A percentile compares a stretch with the other conserved stretches of the same genome.
Conservation (phyloP, 495 filamentous ascomycete species). For the Monascus purpureus region DNA sequence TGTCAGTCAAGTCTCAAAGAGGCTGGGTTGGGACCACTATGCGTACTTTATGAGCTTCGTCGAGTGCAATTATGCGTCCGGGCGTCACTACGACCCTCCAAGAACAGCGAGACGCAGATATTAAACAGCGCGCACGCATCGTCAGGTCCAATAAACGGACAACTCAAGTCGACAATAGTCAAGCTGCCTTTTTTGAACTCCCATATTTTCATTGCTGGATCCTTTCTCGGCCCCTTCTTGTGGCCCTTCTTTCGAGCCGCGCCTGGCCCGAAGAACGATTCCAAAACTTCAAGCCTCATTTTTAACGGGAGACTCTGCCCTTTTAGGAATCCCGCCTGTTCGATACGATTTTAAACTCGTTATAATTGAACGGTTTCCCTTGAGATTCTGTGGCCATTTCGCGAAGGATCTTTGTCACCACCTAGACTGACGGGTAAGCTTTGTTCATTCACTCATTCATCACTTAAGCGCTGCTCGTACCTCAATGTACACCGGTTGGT, state of each 20-base stretch:
- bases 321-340: background rate
- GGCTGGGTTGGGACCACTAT: too few species aligned
- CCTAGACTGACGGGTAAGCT: slow-evolving; percentile 19
- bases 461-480: slow-evolving; percentile 24
- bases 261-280: slow-evolving; percentile 11
- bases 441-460: slow-evolving; percentile 25
- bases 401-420: slow-evolving; percentile 20
- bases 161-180: slow-evolving; percentile 63
- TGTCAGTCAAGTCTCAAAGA: too few species aligned
- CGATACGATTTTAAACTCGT: background rate
- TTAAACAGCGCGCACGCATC: slow-evolving; percentile 58
- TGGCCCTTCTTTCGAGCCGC: background rate
- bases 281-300: slow-evolving; percentile 14
- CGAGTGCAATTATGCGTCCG: slow-evolving; percentile 41
- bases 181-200: slow-evolving; percentile 30
- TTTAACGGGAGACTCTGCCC: slow-evolving; percentile 6
- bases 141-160: slow-evolving; percentile 52
- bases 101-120: slow-evolving; percentile 47
- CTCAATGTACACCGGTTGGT: slow-evolving; percentile 44
- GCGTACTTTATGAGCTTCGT: slow-evolving; percentile 44
- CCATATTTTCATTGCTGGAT: slow-evolving; percentile 8
- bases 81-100: slow-evolving; percentile 30
- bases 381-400: slow-evolving; percentile 25
- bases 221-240: slow-evolving; percentile 1
- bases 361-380: background rate